Conservation (phyloP, 2,329 filamentous ascomycete genomes). For the Eutypella sp. region DNA sequence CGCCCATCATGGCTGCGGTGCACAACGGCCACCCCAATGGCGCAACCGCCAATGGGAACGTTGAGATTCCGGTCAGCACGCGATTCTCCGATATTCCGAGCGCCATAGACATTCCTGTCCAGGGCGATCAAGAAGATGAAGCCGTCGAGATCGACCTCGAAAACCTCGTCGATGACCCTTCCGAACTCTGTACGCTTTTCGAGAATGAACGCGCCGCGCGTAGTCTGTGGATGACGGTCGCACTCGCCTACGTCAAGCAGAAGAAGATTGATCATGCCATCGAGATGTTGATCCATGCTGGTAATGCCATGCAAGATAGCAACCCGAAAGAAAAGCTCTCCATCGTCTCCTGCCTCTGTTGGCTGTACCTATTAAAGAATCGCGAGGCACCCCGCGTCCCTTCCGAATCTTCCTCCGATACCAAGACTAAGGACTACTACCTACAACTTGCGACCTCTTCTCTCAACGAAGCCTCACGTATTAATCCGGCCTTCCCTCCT, state of each 20-base stretch:
- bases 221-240: constrained; percentile 97
- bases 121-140: constrained; percentile 61
- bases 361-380: constrained; percentile 87
- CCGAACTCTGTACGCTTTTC: constrained; percentile 88
- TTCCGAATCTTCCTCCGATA: constrained; percentile 64
- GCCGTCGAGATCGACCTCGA: constrained; percentile 90
- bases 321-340: constrained; percentile 79
- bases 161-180: constrained; percentile 87
- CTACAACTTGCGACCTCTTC: constrained; percentile 85
- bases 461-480: constrained; percentile 89
- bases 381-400: constrained; percentile 65
- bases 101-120: constrained; percentile 62
- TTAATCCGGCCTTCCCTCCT: constrained; percentile 88
- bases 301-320: constrained; percentile 64
- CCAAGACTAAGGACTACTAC: constrained; percentile 89
- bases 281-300: constrained; percentile 68
- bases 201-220: constrained; percentile 91
- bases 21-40: constrained; percentile 43
- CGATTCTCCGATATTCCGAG: constrained; percentile 62
- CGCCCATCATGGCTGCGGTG: constrained; percentile 34
- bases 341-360: constrained; percentile 79
- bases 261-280: constrained; percentile 83
- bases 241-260: constrained; percentile 93
- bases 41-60: constrained; percentile 33
- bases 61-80: constrained; percentile 39